Conservation (phyloP, 352 stramenopile species). For the Phytophthora crassamura region DNA sequence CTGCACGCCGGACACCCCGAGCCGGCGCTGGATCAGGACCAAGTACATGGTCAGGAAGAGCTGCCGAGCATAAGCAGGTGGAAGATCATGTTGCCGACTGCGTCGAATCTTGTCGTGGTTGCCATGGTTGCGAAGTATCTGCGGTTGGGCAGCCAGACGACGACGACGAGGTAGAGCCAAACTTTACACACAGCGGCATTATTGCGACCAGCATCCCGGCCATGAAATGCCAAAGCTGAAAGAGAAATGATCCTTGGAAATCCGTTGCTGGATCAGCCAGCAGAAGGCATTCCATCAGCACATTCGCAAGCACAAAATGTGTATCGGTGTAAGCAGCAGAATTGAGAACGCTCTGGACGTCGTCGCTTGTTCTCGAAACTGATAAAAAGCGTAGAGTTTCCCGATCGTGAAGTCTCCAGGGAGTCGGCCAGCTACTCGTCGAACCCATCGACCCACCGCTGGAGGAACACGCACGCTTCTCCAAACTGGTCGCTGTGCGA, state of each 20-base stretch:
- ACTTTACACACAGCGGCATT: conserved; percentile 8
- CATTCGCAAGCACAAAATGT: conserved; percentile 24
- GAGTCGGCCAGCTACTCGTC: conserved; percentile 5
- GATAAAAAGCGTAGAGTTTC: conserved; percentile 35
- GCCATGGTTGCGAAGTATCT: conserved; percentile 20
- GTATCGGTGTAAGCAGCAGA: conserved; percentile 29
- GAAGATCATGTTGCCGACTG: conserved; percentile 4
- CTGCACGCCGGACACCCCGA: neutral
- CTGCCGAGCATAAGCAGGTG: conserved; percentile 13
- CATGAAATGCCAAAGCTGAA: conserved; percentile 30
- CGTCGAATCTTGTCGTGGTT: conserved; percentile 13
- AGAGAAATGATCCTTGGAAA: conserved; percentile 18
- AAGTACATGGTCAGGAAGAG: neutral
- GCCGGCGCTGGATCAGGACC: neutral
- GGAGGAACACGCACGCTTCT: neutral
- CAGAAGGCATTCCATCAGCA: conserved; percentile 37
- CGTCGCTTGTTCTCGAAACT: conserved; percentile 8
- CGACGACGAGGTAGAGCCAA: conserved; percentile 26
- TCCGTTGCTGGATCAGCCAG: conserved; percentile 14
- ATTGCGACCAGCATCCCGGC: conserved; percentile 5
- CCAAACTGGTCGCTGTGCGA: neutral
- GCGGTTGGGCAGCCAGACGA: conserved; percentile 25
- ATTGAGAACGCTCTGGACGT: neutral
- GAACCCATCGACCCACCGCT: conserved; percentile 1
- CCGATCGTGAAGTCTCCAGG: conserved; percentile 38